A percentile compares a stretch with the other conserved stretches of the same genome.
These are phyloP conservation scores for Xylaria sp. DNA, from an alignment of 2,329 filamentous ascomycete genomes.

Conservation along the genomic window DNA sequence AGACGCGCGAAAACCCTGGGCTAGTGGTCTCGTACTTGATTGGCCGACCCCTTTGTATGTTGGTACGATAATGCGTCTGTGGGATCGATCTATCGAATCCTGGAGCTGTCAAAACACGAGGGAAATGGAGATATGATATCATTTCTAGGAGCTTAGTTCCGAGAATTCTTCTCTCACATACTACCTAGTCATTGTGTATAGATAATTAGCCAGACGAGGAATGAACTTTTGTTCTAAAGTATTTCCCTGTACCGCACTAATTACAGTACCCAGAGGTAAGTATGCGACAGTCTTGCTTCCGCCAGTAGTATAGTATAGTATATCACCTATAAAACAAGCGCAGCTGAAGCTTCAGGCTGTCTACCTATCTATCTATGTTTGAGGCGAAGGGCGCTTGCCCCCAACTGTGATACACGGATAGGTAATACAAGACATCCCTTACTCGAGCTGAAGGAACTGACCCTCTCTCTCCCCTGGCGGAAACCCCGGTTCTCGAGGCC, in stretches of 20 bases:
- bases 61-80: conserved; percentile 18
- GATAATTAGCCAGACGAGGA: background rate
- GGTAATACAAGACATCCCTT: conserved; percentile 16
- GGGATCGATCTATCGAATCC: conserved; percentile 14
- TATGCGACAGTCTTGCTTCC: background rate
- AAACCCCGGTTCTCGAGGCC: conserved; percentile 21
- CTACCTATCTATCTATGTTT: background rate
- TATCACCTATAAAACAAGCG: conserved; percentile 12
- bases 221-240: too few species aligned
- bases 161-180: background rate
- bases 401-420: background rate
- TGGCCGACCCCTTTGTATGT: conserved; percentile 5
- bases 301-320: background rate
- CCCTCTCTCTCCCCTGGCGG: background rate
- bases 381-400: conserved; percentile 6
- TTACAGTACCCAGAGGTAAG: too few species aligned
- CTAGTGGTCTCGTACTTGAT: conserved; percentile 1
- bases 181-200: background rate
- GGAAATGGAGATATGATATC: background rate
- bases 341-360: conserved; percentile 25
- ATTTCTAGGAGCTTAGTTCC: background rate
- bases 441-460: conserved; percentile 20
- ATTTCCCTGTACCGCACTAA: background rate
- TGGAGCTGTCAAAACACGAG: background rate
- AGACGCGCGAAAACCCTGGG: background rate